Evolutionary conservation across 2,329 filamentous ascomycete genomes (phyloP), one percentile per base, ranked within the genome.

Genomic region (Clonostachys rhizophaga): DNA sequence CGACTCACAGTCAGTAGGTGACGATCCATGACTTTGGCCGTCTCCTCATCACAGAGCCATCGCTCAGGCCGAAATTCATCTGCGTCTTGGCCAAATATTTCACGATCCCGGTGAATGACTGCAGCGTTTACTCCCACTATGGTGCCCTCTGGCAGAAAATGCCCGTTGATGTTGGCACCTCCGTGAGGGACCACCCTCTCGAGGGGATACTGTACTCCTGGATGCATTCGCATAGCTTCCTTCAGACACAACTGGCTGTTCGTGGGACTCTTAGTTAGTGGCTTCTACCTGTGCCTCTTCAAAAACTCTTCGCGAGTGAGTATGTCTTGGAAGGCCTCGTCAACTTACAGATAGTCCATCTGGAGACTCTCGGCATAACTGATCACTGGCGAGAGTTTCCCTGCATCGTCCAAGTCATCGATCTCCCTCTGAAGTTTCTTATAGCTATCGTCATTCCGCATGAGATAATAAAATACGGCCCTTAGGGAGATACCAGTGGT

Each of bases 401-500:
- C 24, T 5, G 47, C 41, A 9, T 46, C 50, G n/a, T 40, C 36
- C 20, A 33, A 40, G 13, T 36, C 58, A 58, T 3, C 45, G 49
- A 34, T 68, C 18, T 66, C 63, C 2, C 49, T 46, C 1, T 52
- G 47, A 0, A 66, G 49, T 34, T 47, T 58, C 4, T 46, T 42
- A 16, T 63, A 35, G 1, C 50, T 50, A 0, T 43, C 12, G 0
- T 60, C 59, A 17, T 55, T 59, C 36, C 65, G 65, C 5, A 74
- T 44, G 2, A 78, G 57, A 49, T 72, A 50, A 48, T 72, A 76
- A 30, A 79, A 54, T 5, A 74, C 63, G 3, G 67, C 60, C 0
- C 64, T 64, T 1, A 80, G 62, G 3, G 65, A 70, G 40, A 76
- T 73, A 2, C 71, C 67, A 0, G 75, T 79, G 0, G 76, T 79